These are phyloP conservation scores for Penicillium sp. DNA, from an alignment of 2,329 filamentous ascomycete species.

Conservation along the genomic window DNA sequence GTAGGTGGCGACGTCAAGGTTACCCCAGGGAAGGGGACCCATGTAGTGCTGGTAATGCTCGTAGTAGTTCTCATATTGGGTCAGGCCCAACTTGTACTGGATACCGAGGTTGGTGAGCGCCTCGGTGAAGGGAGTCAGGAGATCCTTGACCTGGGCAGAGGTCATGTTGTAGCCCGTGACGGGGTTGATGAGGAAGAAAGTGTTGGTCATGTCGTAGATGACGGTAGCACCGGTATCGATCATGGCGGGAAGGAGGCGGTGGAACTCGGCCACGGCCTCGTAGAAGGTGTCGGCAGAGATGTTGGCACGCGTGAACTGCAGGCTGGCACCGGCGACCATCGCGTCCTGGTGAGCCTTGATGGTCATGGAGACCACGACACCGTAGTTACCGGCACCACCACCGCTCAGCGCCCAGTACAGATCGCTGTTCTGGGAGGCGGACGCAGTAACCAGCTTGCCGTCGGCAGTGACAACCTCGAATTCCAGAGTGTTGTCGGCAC, in stretches of 20 bases:
- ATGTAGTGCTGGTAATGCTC: constrained; percentile 31
- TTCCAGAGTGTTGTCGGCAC: constrained; percentile 49
- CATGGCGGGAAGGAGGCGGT: constrained; percentile 47
- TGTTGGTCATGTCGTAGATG: constrained; percentile 47
- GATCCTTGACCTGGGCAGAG: constrained; percentile 38
- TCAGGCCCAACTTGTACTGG: constrained; percentile 25
- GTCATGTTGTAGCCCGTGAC: constrained; percentile 47
- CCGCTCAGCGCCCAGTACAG: constrained; percentile 22
- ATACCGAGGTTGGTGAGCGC: constrained; percentile 37
- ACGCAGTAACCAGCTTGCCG: constrained; percentile 14
- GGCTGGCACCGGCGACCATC: constrained; percentile 39
- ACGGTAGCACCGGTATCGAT: constrained; percentile 47
- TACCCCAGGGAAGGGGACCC: constrained; percentile 25
- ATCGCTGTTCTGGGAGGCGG: constrained; percentile 13
- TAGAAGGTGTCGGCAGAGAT: constrained; percentile 46
- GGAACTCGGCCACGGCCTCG: constrained; percentile 45
- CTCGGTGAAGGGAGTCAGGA: constrained; percentile 42
- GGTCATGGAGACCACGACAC: constrained; percentile 52
- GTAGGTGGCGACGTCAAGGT: constrained; percentile 21
- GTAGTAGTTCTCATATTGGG: constrained; percentile 29
- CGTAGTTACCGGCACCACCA: constrained; percentile 52
- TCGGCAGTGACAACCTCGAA: constrained; percentile 37
- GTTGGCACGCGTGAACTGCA: constrained; percentile 36
- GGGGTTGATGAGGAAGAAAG: constrained; percentile 43
- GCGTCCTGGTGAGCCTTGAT: constrained; percentile 46